Evolutionary conservation across 768 basidiomycete species (phyloP).

Genomic region (Pulveroboletus sp.): DNA sequence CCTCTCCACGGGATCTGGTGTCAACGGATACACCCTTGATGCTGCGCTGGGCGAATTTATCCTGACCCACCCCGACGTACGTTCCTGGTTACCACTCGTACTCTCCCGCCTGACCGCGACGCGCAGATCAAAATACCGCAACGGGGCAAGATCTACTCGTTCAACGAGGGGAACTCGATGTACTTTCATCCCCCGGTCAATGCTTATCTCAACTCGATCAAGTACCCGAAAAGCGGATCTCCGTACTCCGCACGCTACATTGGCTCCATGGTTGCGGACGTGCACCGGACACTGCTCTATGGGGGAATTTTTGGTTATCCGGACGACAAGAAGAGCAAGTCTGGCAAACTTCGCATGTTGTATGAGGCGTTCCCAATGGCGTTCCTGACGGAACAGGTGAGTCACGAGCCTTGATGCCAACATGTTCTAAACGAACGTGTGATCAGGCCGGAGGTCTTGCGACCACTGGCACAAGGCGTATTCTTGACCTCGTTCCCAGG

Average conservation of each 20-base stretch:
- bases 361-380: conserved; percentile 99
- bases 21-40: conserved; percentile 98
- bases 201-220: conserved; percentile 87
- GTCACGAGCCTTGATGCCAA: conserved; percentile 14
- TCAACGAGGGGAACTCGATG: conserved; percentile 98
- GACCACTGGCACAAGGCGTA: conserved; percentile 91
- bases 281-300: conserved; percentile 93
- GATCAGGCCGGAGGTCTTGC: conserved; percentile 91
- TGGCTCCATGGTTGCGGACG: conserved; percentile 99
- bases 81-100: conserved; percentile 21
- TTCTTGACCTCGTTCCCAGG: conserved; percentile 87
- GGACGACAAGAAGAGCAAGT: conserved; percentile 96
- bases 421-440: not conserved
- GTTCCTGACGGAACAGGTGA: conserved; percentile 87
- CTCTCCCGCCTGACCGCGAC: not conserved
- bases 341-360: conserved; percentile 88
- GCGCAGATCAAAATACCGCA: conserved; percentile 84
- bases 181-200: conserved; percentile 85
- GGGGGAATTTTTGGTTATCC: conserved; percentile 99
- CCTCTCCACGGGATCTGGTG: conserved; percentile 90
- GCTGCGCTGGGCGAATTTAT: conserved; percentile 96
- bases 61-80: conserved; percentile 91
- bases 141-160: conserved; percentile 98
- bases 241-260: conserved; percentile 94
- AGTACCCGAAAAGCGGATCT: conserved; percentile 72